Percentiles rank a stretch among this genome's conserved stretches.
phyloP scores from a whole-genome alignment of 345 rosid genomes.

The Lenwebbia sp. region DNA sequence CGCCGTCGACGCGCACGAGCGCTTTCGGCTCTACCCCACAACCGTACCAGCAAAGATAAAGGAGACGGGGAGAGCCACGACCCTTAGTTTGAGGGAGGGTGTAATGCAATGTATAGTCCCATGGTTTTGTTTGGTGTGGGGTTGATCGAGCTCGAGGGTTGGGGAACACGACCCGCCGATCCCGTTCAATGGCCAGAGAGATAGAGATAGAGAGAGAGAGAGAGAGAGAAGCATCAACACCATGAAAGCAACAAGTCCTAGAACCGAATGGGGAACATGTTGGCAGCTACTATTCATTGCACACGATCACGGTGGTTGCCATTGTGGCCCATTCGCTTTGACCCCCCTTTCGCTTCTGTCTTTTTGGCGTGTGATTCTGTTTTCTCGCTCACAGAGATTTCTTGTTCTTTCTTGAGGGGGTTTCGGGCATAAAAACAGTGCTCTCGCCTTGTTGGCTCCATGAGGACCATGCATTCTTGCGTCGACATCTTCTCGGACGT shows the following conservation, averaged over 20 bases:
- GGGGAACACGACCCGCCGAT: background rate
- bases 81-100: background rate
- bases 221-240: background rate
- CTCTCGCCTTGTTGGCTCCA: background rate
- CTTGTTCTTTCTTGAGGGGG: background rate
- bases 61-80: background rate
- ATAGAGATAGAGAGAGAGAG: background rate
- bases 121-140: background rate
- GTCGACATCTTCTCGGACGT: background rate
- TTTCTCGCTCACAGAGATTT: background rate
- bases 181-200: background rate
- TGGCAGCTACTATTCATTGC: slow-evolving; percentile 2
- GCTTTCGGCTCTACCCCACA: background rate
- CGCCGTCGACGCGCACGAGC: background rate
- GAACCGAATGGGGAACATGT: slow-evolving; percentile 1
- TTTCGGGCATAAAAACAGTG: background rate
- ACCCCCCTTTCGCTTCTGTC: background rate
- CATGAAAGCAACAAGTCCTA: slow-evolving; percentile 3
- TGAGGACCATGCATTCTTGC: background rate
- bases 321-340: background rate
- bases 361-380: background rate
- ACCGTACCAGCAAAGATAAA: background rate
- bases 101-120: background rate
- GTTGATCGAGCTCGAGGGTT: background rate
- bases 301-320: background rate